Percentiles rank a stretch among this genome's conserved stretches.
Evolutionary conservation across 129 eudicot species (phyloP).

Genomic region (Arctium lappa): DNA sequence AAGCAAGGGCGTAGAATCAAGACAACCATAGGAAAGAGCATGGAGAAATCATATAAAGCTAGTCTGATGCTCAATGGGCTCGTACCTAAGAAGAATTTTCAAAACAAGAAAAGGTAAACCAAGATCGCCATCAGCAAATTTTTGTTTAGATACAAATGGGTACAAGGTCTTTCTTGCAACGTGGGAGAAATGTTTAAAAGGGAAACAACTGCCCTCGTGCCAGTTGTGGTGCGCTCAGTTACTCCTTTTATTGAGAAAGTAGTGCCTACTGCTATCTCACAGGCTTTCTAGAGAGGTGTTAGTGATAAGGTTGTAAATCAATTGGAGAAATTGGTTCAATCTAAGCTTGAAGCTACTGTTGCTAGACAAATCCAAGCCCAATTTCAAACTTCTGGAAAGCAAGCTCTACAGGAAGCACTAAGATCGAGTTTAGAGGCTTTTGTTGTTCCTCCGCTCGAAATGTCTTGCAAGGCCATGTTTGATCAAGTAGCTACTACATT

Average conservation of each 20-base stretch:
- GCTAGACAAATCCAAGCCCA: conserved; percentile 72
- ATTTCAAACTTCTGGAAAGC: conserved; percentile 80
- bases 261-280: conserved; percentile 52
- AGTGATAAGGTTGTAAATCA: conserved; percentile 74
- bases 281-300: conserved; percentile 80
- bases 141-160: conserved; percentile 42
- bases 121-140: conserved; percentile 60
- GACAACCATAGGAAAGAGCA: conserved; percentile 55
- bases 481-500: conserved; percentile 87
- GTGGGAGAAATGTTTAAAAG: conserved; percentile 63
- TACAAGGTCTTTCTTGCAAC: conserved; percentile 59
- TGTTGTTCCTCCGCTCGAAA: conserved; percentile 81
- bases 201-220: conserved; percentile 60
- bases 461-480: conserved; percentile 85
- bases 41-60: conserved; percentile 64
- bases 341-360: conserved; percentile 65
- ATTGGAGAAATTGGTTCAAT: conserved; percentile 62
- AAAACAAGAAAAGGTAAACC: conserved; percentile 61
- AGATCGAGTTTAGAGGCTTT: conserved; percentile 70
- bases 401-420: conserved; percentile 85
- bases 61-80: conserved; percentile 78
- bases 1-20: conserved; percentile 81
- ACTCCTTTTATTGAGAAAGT: conserved; percentile 66
- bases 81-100: conserved; percentile 69
- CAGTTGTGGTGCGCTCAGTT: conserved; percentile 59